Conservation (phyloP, 179 eudicot species). For the Drosera spatulata region DNA sequence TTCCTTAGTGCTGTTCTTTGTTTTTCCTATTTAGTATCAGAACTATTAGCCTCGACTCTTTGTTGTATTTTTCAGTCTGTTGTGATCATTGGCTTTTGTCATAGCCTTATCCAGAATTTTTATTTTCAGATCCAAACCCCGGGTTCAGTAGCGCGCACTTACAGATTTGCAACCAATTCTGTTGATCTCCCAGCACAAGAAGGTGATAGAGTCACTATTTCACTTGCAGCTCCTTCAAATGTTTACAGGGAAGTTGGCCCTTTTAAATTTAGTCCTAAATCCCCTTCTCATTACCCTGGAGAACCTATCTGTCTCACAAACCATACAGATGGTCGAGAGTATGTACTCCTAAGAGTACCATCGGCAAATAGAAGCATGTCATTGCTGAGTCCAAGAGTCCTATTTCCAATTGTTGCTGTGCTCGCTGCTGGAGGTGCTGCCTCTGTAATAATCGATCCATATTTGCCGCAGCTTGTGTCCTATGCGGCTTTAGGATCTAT, state of each 20-base stretch:
- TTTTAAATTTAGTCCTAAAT: conserved; percentile 60
- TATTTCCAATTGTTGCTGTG: conserved; percentile 64
- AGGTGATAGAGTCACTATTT: conserved; percentile 93
- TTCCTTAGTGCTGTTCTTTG: too few relatives aligned
- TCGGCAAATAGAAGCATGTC: conserved; percentile 30
- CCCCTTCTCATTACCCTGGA: conserved; percentile 65
- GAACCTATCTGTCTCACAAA: conserved; percentile 85
- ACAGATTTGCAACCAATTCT: conserved; percentile 89
- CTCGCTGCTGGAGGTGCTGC: conserved; percentile 89
- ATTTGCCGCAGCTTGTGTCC: conserved; percentile 78
- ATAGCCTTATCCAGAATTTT: neutral
- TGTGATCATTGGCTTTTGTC: too few relatives aligned
- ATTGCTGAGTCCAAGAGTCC: conserved; percentile 49
- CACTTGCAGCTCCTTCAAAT: conserved; percentile 81
- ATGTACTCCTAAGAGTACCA: conserved; percentile 79
- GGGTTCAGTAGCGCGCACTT: conserved; percentile 77
- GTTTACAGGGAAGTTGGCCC: conserved; percentile 76
- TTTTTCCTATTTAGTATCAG: too few relatives aligned
- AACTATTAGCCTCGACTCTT: too few relatives aligned
- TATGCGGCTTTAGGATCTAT: conserved; percentile 61
- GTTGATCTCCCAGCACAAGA: conserved; percentile 88
- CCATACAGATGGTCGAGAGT: conserved; percentile 76
- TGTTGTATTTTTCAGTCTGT: too few relatives aligned
- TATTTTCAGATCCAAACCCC: conserved; percentile 74
- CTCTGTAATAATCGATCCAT: conserved; percentile 78